Base-by-base conservation (phyloP, 768 basidiomycete genomes). In the Rhizopogon salebrosus region DNA sequence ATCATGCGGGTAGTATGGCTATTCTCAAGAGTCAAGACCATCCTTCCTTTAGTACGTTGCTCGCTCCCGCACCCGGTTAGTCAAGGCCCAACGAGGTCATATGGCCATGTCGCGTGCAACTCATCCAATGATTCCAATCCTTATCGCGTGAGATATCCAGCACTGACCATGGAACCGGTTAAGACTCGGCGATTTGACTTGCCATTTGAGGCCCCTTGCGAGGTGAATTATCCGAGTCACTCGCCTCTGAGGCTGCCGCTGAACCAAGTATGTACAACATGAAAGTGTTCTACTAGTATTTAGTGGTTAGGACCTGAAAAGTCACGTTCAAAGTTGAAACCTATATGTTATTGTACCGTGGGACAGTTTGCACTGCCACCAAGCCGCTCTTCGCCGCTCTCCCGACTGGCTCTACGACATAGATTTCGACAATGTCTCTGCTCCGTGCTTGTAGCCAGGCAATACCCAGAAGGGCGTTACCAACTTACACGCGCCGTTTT, bases 381-480 rank as follows among this genome's bases (percentile, higher is more conserved):
- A 23, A 46, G 22, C 31, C 45, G 45, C 29, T 16, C 20, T 46
- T 34, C 29, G 31, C 45, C 45, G 45, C 22, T 34, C 20, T 45
- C 29, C 31, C 23, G n/a, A n/a, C n/a, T 22, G 31, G 13, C 40
- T 54, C 51, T 34, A 18, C n/a, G n/a, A n/a, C 3, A 46, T 22
- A 22, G 14, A 46, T 34, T 22, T 46, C 45, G 48, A 63, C 57
- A 52, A 85, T 86, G 84, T 83, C 81, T 55, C 70, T 85, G 56
- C 69, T 83, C 58, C 80, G 81, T 51, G 64, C 67, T 52, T 75
- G 65, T 57, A 72, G 65, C 57, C 70, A 68, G 54, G 66, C 65
- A 20, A 66, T 37, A 48, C 53, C 51, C 36, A 64, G 60, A 54
- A 57, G 56, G 16, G 24, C 63, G 22, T 46, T 64, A 13, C 53